These are phyloP conservation scores for Trametes sanguinea DNA, from an alignment of 768 basidiomycete species.

Conservation along the genomic window DNA sequence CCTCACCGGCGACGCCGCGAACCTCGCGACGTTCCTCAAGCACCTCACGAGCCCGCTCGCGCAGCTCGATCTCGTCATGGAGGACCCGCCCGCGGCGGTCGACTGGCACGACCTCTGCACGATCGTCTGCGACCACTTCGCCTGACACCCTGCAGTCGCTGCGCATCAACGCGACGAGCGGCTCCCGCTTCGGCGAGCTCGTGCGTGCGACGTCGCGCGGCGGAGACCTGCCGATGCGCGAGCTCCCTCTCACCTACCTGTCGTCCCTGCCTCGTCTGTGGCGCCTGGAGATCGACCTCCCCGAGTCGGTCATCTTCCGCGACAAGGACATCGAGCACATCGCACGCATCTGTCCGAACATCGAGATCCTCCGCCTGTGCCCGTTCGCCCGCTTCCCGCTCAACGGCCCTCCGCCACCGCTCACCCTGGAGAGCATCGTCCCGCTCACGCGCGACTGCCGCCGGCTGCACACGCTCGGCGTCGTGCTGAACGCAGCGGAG, in stretches of 20 bases:
- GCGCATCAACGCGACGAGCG: slow-evolving; percentile 63
- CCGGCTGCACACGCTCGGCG: slow-evolving; percentile 63
- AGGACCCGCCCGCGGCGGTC: slow-evolving; percentile 72
- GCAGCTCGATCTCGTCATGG: slow-evolving; percentile 74
- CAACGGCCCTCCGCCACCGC: slow-evolving; percentile 50
- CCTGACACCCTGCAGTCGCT: slow-evolving; percentile 59
- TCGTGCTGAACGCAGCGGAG: slow-evolving; percentile 61
- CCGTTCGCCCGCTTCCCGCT: slow-evolving; percentile 67
- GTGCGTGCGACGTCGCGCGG: slow-evolving; percentile 72
- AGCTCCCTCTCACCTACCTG: slow-evolving; percentile 63
- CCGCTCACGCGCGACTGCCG: slow-evolving; percentile 59
- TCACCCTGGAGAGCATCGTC: slow-evolving; percentile 66
- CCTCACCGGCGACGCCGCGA: slow-evolving; percentile 69
- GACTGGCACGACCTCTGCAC: slow-evolving; percentile 76
- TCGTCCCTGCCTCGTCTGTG: slow-evolving; percentile 52
- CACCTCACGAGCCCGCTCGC: slow-evolving; percentile 66
- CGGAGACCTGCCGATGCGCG: slow-evolving; percentile 56
- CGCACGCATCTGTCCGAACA: slow-evolving; percentile 62
- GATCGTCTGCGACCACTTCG: slow-evolving; percentile 64
- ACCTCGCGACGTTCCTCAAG: slow-evolving; percentile 70
- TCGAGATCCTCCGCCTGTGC: slow-evolving; percentile 70
- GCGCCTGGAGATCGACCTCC: slow-evolving; percentile 77
- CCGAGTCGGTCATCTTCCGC: slow-evolving; percentile 70
- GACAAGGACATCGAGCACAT: slow-evolving; percentile 60
- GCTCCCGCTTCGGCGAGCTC: slow-evolving; percentile 80